Percentiles rank a stretch among this genome's conserved stretches.
These are phyloP conservation scores for Linum lewisii DNA, from an alignment of 345 rosid genomes.

Conservation along the genomic window DNA sequence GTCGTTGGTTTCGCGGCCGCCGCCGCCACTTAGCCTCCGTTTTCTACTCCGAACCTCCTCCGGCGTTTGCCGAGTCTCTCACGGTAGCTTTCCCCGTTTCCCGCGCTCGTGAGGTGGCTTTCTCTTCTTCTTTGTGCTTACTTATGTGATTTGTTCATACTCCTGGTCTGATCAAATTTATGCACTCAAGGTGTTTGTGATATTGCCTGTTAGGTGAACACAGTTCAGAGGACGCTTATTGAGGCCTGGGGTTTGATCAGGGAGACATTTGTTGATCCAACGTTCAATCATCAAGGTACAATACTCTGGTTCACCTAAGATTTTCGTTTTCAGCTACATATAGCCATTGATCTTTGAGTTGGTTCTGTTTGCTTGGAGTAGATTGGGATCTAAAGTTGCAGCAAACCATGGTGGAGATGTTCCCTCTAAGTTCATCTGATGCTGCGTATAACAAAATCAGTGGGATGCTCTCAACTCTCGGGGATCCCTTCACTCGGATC, in stretches of 20 bases:
- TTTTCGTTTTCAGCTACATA: too few relatives aligned
- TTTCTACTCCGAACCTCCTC: constrained; percentile 30
- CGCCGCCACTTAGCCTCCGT: constrained; percentile 43
- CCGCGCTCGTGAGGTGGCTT: constrained; percentile 64
- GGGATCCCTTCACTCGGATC: constrained; percentile 85
- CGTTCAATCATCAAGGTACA: constrained; percentile 79
- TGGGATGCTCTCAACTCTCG: constrained; percentile 84
- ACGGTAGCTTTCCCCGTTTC: constrained; percentile 80
- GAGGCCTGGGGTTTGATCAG: constrained; percentile 94
- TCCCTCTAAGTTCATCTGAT: constrained; percentile 70
- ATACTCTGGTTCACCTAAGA: too few relatives aligned
- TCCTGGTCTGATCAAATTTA: neutral
- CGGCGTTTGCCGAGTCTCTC: constrained; percentile 65
- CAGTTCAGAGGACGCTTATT: constrained; percentile 85
- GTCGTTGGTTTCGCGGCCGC: constrained; percentile 47
- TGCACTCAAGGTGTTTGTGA: neutral
- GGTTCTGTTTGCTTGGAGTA: constrained; percentile 18
- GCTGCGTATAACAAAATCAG: constrained; percentile 65
- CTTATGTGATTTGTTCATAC: neutral
- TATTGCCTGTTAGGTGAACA: constrained; percentile 47
- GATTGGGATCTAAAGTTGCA: constrained; percentile 89
- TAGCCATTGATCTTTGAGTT: neutral
- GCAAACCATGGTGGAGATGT: constrained; percentile 89
- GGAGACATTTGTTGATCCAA: constrained; percentile 82
- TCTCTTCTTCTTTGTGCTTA: neutral